Evolutionary conservation across 2,329 filamentous ascomycete species (phyloP).

Genomic region (Penicillium sp.): DNA sequence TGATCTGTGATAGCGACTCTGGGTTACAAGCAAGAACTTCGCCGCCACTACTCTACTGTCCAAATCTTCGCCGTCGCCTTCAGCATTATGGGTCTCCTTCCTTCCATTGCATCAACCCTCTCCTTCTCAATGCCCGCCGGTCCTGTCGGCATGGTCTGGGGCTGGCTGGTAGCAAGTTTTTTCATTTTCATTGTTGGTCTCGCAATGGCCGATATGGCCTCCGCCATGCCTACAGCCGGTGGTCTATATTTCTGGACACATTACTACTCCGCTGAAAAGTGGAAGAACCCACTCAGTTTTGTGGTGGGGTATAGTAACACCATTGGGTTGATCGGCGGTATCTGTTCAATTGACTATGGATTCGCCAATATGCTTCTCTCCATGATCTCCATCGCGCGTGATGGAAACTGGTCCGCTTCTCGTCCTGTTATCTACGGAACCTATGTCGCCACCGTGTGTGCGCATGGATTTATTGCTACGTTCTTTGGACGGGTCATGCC

Average conservation of each 20-base stretch:
- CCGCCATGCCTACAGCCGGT: slow-evolving; percentile 60
- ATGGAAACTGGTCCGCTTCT: slow-evolving; percentile 57
- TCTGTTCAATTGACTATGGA: slow-evolving; percentile 61
- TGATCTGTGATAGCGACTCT: slow-evolving; percentile 28
- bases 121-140: slow-evolving; percentile 61
- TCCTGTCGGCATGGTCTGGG: slow-evolving; percentile 63
- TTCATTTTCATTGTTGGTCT: neutral
- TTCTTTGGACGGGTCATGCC: slow-evolving; percentile 58
- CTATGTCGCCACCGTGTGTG: slow-evolving; percentile 55
- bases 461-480: slow-evolving; percentile 57
- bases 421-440: slow-evolving; percentile 59
- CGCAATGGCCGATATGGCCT: slow-evolving; percentile 49
- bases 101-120: slow-evolving; percentile 61
- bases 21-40: slow-evolving; percentile 61
- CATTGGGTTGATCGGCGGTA: slow-evolving; percentile 59
- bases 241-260: slow-evolving; percentile 63
- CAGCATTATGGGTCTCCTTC: slow-evolving; percentile 61
- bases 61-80: slow-evolving; percentile 63
- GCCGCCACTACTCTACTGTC: slow-evolving; percentile 61
- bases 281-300: slow-evolving; percentile 58
- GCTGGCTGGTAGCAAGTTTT: slow-evolving; percentile 8
- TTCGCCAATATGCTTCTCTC: slow-evolving; percentile 46
- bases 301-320: slow-evolving; percentile 64
- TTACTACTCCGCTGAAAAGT: slow-evolving; percentile 57
- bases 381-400: slow-evolving; percentile 58